Percentiles rank a stretch among this genome's conserved stretches.
These are phyloP conservation scores for Aspergillus leporis DNA, from an alignment of 495 filamentous ascomycete genomes.

Conservation along the genomic window DNA sequence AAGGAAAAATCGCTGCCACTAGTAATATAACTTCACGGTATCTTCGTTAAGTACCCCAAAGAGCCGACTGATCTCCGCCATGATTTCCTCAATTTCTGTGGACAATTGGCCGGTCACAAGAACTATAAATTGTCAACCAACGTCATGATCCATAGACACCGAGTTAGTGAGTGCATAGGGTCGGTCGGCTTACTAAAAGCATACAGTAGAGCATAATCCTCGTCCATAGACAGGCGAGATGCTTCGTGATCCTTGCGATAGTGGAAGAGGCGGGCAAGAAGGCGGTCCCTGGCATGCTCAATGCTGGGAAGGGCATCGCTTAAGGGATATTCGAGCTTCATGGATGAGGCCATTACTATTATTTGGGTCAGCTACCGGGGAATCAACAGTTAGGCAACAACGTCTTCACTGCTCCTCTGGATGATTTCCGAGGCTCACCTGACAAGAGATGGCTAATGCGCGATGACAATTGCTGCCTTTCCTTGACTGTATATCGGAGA, in stretches of 20 bases:
- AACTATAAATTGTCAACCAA: constrained; percentile 27
- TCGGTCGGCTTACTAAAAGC: constrained; percentile 59
- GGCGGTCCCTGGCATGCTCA: constrained; percentile 72
- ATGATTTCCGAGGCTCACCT: constrained; percentile 42
- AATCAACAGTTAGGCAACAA: no score
- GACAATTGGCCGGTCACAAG: constrained; percentile 56
- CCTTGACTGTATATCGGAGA: constrained; percentile 74
- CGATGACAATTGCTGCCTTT: constrained; percentile 74
- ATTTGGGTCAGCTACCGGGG: constrained; percentile 18
- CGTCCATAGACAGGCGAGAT: constrained; percentile 54
- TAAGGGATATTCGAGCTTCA: constrained; percentile 91
- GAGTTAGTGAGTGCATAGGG: background rate
- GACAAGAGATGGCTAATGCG: constrained; percentile 93
- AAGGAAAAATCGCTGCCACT: background rate
- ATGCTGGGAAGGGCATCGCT: constrained; percentile 85
- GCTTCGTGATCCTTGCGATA: constrained; percentile 72
- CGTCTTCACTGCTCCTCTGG: background rate
- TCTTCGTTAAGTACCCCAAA: constrained; percentile 81
- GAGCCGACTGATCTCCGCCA: constrained; percentile 50
- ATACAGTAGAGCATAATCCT: constrained; percentile 71
- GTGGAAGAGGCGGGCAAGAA: constrained; percentile 86
- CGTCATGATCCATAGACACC: background rate
- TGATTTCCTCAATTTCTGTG: constrained; percentile 49
- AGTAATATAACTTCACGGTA: constrained; percentile 63
- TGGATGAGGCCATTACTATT: constrained; percentile 80